Conservation (phyloP, 345 rosid species). For the Citrus inodora region DNA sequence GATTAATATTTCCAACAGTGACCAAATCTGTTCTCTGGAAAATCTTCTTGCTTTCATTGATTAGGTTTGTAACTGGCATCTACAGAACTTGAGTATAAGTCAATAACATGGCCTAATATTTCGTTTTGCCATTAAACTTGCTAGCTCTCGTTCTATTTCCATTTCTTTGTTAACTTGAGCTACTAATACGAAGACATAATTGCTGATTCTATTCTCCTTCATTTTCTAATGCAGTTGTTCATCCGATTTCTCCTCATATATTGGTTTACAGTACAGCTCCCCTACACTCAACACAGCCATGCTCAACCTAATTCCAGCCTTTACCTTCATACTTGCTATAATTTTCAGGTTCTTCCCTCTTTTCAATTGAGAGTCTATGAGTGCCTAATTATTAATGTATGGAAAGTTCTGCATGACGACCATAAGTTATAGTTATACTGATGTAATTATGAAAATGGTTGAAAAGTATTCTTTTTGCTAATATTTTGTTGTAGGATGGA, state of each 20-base stretch:
- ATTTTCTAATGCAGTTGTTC: slow-evolving; percentile 15
- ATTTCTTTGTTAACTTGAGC: too few relatives aligned
- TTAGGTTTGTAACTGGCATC: slow-evolving; percentile 29
- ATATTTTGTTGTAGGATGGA: slow-evolving; percentile 52
- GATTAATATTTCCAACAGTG: slow-evolving; percentile 28
- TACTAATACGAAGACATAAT: too few relatives aligned
- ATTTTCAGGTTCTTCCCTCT: slow-evolving; percentile 39
- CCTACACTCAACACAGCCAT: slow-evolving; percentile 57
- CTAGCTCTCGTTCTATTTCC: too few relatives aligned
- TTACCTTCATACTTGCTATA: slow-evolving; percentile 55
- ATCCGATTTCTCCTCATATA: slow-evolving; percentile 38
- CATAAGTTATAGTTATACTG: too few relatives aligned
- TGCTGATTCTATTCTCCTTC: background rate
- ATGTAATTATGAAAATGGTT: background rate
- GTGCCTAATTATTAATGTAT: background rate
- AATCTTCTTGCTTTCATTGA: slow-evolving; percentile 39
- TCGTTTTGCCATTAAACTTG: background rate
- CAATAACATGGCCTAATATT: background rate
- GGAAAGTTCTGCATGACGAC: too few relatives aligned
- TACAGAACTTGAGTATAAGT: background rate
- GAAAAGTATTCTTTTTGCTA: background rate
- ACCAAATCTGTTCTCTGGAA: slow-evolving; percentile 28
- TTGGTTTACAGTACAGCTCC: slow-evolving; percentile 53
- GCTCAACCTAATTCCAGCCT: slow-evolving; percentile 58
- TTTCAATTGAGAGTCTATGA: background rate